phyloP scores from a whole-genome alignment of 148 eudicot species.

The Rhododendron simsii region DNA sequence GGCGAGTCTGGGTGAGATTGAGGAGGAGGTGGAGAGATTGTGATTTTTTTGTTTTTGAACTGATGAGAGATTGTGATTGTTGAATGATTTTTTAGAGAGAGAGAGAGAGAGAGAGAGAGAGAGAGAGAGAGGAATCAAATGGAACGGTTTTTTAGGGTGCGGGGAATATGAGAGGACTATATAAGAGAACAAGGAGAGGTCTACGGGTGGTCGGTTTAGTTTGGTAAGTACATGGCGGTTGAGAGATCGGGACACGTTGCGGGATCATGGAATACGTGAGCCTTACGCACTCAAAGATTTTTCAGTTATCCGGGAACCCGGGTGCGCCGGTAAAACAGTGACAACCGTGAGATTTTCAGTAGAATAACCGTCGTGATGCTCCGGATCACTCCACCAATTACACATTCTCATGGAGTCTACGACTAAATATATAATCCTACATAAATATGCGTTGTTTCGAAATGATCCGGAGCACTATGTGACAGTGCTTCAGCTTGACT shows the following conservation, averaged over 20 bases:
- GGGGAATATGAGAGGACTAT: not conserved
- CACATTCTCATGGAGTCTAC: no score
- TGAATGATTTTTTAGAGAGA: not conserved
- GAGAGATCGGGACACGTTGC: not conserved
- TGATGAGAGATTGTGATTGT: not conserved
- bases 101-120: not conserved
- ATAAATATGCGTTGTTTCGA: no score
- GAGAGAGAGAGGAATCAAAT: not conserved
- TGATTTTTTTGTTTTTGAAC: no score
- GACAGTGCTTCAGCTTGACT: no score
- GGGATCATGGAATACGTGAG: not conserved
- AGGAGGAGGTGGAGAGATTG: not conserved
- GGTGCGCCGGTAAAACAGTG: no score
- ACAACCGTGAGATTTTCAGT: no score
- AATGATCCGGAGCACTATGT: no score
- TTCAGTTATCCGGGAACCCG: no score
- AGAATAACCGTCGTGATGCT: no score
- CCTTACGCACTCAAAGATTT: not conserved
- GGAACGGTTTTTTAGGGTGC: not conserved
- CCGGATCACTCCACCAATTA: no score
- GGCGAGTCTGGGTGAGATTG: not conserved
- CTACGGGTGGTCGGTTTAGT: not conserved
- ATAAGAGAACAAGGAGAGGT: not conserved
- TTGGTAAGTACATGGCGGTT: not conserved
- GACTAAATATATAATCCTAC: no score